Conservation (phyloP, 345 rosid genomes). For the Nasturtium officinale region DNA sequence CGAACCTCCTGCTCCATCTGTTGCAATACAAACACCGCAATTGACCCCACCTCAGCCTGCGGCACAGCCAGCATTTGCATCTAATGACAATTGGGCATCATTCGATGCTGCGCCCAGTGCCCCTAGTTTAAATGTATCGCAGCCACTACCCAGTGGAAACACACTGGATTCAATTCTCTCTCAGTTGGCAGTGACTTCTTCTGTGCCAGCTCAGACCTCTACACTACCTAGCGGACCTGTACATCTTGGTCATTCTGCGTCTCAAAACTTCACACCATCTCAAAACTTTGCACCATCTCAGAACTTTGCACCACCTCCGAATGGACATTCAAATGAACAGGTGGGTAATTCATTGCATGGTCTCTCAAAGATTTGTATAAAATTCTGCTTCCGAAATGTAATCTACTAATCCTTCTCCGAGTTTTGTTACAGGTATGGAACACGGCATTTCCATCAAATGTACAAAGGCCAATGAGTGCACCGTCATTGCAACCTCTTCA, state of each 20-base stretch:
- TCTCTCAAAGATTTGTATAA: slow-evolving; percentile 11
- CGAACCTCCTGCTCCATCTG: slow-evolving; percentile 54
- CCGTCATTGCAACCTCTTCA: slow-evolving; percentile 52
- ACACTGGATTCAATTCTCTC: slow-evolving; percentile 81
- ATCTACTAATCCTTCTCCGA: slow-evolving; percentile 16
- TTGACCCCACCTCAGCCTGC: slow-evolving; percentile 45
- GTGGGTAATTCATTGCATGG: slow-evolving; percentile 41
- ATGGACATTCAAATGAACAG: slow-evolving; percentile 63
- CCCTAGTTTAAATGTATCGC: slow-evolving; percentile 50
- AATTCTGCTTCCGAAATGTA: neutral
- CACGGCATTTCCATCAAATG: slow-evolving; percentile 44
- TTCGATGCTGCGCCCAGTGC: slow-evolving; percentile 31
- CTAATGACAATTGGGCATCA: slow-evolving; percentile 49
- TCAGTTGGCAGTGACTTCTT: slow-evolving; percentile 60
- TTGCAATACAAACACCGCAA: slow-evolving; percentile 52
- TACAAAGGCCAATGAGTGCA: slow-evolving; percentile 50
- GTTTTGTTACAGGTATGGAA: slow-evolving; percentile 62
- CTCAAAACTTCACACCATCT: slow-evolving; percentile 52
- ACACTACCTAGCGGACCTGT: slow-evolving; percentile 47
- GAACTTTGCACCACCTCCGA: slow-evolving; percentile 48
- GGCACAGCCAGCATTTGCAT: slow-evolving; percentile 33
- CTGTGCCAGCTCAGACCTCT: slow-evolving; percentile 53
- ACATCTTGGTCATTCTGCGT: slow-evolving; percentile 46
- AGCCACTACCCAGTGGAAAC: slow-evolving; percentile 55
- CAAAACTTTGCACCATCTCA: too few species aligned